Conservation (phyloP, 148 eudicot genomes). For the Rhododendron vialii region DNA sequence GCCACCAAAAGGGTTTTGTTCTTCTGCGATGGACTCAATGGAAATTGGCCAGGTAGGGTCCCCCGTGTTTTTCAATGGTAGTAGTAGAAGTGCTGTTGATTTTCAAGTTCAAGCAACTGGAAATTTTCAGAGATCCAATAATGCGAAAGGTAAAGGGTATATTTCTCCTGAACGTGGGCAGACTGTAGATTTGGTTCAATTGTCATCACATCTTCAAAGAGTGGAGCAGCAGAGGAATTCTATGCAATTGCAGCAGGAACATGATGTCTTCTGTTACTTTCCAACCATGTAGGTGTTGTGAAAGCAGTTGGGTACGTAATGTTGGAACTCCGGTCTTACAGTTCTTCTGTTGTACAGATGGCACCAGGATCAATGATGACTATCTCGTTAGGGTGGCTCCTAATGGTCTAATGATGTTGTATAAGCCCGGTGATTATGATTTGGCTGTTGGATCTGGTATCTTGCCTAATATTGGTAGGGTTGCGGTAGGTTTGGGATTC, state of each 20-base stretch:
- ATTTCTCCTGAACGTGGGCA: background rate
- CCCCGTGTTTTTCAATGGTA: background rate
- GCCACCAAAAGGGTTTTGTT: background rate
- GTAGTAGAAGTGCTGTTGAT: background rate
- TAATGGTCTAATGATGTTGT: background rate
- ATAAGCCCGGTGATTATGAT: background rate
- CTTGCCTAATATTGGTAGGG: background rate
- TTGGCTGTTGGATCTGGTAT: background rate
- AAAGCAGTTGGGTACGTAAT: background rate
- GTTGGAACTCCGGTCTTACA: background rate
- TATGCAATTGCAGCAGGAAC: constrained; percentile 24
- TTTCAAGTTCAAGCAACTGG: background rate
- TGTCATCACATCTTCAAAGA: constrained; percentile 1
- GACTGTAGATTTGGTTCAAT: background rate
- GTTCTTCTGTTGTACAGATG: background rate
- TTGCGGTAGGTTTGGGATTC: no score
- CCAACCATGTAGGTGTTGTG: background rate
- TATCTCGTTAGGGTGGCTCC: background rate
- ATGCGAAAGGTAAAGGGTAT: background rate
- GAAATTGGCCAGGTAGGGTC: background rate
- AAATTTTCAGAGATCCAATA: background rate
- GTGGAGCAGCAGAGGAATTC: constrained; percentile 56
- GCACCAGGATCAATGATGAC: background rate
- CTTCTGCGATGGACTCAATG: background rate
- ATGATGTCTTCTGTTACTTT: constrained; percentile 12